Evolutionary conservation across 257 asterid species (phyloP).

Genomic region (Fraxinus quadrangulata): DNA sequence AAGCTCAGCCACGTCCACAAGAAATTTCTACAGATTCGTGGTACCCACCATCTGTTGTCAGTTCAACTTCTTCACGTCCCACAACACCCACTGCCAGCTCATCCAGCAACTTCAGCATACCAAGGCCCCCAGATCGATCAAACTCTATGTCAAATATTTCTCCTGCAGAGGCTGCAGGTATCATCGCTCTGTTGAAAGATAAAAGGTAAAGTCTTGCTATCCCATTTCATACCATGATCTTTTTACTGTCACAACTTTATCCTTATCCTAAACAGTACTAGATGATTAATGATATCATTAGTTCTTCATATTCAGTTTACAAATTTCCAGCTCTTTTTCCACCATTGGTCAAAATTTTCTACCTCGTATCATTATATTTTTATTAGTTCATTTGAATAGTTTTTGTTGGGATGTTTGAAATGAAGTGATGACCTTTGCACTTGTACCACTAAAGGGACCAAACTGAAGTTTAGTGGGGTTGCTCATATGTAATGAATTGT

Average conservation of each 20-base stretch:
- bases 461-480: not conserved
- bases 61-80: constrained; percentile 66
- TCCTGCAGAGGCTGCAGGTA: constrained; percentile 87
- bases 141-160: constrained; percentile 65
- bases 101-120: constrained; percentile 45
- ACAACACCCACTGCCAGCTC: constrained; percentile 61
- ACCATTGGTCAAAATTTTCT: not conserved
- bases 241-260: not conserved
- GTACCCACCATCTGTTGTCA: constrained; percentile 66
- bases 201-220: constrained; percentile 57
- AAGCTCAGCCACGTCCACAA: constrained; percentile 62
- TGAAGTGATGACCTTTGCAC: not conserved
- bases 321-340: too few relatives aligned
- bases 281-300: not conserved
- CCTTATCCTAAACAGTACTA: not conserved
- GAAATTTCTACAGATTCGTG: constrained; percentile 66
- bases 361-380: not conserved
- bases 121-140: constrained; percentile 60
- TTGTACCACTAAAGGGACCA: not conserved
- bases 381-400: not conserved
- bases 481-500: not conserved
- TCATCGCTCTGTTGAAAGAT: constrained; percentile 60
- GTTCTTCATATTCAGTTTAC: not conserved
- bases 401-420: not conserved
- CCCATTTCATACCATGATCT: not conserved